Percentiles rank a stretch among this genome's conserved stretches.
phyloP scores from a whole-genome alignment of 139 green algal genomes.

The Chlamydomonas incerta region DNA sequence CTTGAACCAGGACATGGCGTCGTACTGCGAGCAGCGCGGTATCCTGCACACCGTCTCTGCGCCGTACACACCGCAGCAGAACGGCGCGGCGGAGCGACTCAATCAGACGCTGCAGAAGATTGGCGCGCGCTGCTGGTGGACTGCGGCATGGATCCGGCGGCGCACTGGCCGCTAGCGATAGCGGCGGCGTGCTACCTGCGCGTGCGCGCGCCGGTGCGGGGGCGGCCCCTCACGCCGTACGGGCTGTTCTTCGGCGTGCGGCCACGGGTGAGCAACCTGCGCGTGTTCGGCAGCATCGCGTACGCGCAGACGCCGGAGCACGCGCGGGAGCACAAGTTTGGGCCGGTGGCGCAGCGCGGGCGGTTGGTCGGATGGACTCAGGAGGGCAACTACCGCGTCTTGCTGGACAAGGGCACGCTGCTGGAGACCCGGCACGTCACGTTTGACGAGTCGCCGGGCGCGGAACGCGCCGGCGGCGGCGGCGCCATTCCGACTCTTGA shows the following conservation, averaged over 20 bases:
- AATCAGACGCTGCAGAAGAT: slow-evolving; percentile 42
- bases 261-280: not conserved
- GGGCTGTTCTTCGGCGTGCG: not conserved
- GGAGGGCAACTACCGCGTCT: not conserved
- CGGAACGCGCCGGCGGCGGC: no score
- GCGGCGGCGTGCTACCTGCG: not conserved
- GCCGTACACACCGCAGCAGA: slow-evolving; percentile 52
- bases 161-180: not conserved
- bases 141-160: not conserved
- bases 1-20: not conserved
- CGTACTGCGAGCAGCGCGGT: slow-evolving; percentile 12
- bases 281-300: not conserved
- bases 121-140: slow-evolving; percentile 1
- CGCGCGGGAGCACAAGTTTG: not conserved
- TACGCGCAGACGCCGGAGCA: not conserved
- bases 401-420: not conserved
- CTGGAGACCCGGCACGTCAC: not conserved
- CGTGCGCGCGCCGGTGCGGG: not conserved
- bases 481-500: no score
- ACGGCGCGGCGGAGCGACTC: slow-evolving; percentile 44
- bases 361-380: not conserved
- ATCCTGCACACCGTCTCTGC: slow-evolving; percentile 34
- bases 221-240: not conserved
- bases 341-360: not conserved
- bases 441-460: slow-evolving; percentile 1